These are phyloP conservation scores for Naganishia kalamii DNA, from an alignment of 768 basidiomycete species.

Conservation along the genomic window DNA sequence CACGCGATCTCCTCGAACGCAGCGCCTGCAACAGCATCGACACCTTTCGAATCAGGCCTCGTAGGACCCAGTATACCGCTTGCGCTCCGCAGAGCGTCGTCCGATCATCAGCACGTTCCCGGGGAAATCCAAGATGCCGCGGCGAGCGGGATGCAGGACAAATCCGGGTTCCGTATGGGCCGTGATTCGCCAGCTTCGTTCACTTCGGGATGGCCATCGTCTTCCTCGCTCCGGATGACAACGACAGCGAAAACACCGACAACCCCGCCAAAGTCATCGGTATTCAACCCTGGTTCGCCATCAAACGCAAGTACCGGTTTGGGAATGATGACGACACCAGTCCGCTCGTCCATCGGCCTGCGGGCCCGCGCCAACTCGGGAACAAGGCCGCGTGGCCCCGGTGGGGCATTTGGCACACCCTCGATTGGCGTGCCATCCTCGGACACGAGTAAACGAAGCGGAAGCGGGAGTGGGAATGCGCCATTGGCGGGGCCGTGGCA, in stretches of 20 bases:
- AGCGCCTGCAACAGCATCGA: neutral
- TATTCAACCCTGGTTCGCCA: neutral
- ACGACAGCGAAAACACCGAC: neutral
- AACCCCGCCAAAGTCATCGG: neutral
- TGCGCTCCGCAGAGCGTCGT: neutral
- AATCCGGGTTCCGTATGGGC: neutral
- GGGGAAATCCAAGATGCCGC: neutral
- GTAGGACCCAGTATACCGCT: constrained; percentile 5
- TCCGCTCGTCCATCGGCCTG: neutral
- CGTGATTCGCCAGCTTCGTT: neutral
- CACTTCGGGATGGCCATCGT: neutral
- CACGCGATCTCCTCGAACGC: neutral
- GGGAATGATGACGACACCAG: neutral
- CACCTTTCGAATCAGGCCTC: neutral
- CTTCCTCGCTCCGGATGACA: neutral
- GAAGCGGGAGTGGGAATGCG: neutral
- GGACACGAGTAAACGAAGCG: neutral
- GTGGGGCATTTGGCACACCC: neutral
- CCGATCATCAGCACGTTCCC: neutral
- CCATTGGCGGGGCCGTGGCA: neutral
- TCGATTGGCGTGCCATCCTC: neutral
- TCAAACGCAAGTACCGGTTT: neutral
- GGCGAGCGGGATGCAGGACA: neutral
- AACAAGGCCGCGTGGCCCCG: neutral
- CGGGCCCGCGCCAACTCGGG: constrained; percentile 6